These are phyloP conservation scores for Calocybe indica DNA, from an alignment of 768 basidiomycete species.

Conservation along the genomic window DNA sequence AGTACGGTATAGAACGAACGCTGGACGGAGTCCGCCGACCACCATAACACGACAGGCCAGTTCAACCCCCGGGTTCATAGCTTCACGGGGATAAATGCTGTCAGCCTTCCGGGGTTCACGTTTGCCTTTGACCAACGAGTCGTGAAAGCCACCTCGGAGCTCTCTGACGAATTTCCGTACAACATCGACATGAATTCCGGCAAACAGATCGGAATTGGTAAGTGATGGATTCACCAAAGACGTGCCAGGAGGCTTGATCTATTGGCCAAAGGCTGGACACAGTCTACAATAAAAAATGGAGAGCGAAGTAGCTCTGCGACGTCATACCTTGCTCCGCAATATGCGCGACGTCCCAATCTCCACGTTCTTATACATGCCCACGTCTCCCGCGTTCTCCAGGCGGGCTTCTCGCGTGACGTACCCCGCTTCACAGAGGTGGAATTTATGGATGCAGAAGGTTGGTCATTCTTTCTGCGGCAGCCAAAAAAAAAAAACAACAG, in stretches of 20 bases:
- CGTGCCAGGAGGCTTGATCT: background rate
- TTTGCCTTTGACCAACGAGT: slow-evolving; percentile 19
- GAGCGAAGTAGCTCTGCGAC: slow-evolving; percentile 21
- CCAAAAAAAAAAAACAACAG: too few species aligned
- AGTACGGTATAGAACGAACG: slow-evolving; percentile 15
- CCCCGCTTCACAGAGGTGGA: slow-evolving; percentile 19
- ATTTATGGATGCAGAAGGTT: slow-evolving; percentile 10
- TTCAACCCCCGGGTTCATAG: slow-evolving; percentile 23
- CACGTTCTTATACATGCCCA: slow-evolving; percentile 16
- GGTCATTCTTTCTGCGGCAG: background rate
- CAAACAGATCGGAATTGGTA: slow-evolving; percentile 17
- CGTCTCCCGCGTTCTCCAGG: slow-evolving; percentile 15
- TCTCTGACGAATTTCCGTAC: slow-evolving; percentile 18
- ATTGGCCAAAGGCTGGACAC: slow-evolving; percentile 15
- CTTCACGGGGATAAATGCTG: slow-evolving; percentile 19
- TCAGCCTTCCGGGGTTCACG: slow-evolving; percentile 21
- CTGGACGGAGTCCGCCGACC: slow-evolving; percentile 21
- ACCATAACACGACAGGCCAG: slow-evolving; percentile 23
- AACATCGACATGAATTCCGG: slow-evolving; percentile 20
- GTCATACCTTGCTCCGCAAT: slow-evolving; percentile 15
- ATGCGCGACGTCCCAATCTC: slow-evolving; percentile 14
- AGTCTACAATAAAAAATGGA: slow-evolving; percentile 17
- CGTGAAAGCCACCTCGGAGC: slow-evolving; percentile 18
- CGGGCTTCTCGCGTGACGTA: slow-evolving; percentile 5
- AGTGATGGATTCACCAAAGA: background rate